These are phyloP conservation scores for Chlorella sp. DNA, from an alignment of 139 green algal species.

Conservation along the genomic window DNA sequence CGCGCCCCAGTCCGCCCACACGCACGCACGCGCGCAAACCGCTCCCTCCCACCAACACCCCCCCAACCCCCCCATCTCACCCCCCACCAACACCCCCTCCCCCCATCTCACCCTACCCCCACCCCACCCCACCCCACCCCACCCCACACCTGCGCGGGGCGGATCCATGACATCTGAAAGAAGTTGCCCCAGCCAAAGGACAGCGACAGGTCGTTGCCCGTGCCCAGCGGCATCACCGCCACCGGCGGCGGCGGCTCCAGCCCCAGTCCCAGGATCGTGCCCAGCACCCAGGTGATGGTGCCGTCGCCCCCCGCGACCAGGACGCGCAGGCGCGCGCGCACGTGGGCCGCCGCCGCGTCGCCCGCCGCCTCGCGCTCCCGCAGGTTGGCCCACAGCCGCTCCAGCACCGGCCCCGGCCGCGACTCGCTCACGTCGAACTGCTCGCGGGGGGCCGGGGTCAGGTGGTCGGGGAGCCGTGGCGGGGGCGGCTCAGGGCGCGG, in stretches of 20 bases:
- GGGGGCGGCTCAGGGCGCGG: too few species aligned
- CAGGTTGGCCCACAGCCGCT: slow-evolving; percentile 73
- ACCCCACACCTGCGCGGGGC: not conserved
- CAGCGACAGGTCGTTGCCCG: slow-evolving; percentile 80
- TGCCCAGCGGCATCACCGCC: slow-evolving; percentile 87
- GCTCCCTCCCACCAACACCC: too few species aligned
- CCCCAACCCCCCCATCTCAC: too few species aligned
- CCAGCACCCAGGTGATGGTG: slow-evolving; percentile 73
- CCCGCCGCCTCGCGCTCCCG: slow-evolving; percentile 31
- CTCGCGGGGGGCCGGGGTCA: slow-evolving; percentile 24
- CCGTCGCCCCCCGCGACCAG: slow-evolving; percentile 82
- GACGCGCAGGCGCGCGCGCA: slow-evolving; percentile 66
- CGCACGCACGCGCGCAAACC: too few species aligned
- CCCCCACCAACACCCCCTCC: too few species aligned
- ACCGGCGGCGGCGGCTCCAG: slow-evolving; percentile 69
- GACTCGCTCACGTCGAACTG: slow-evolving; percentile 82
- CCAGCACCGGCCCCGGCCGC: slow-evolving; percentile 71
- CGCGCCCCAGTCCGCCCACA: too few species aligned
- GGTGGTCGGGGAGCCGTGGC: too few species aligned
- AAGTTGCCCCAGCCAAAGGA: slow-evolving; percentile 76
- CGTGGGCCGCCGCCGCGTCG: slow-evolving; percentile 42
- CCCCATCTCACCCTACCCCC: too few species aligned
- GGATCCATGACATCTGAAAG: slow-evolving; percentile 68
- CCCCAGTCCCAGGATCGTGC: slow-evolving; percentile 67
- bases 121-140: not conserved